Conservation (phyloP, 805 yeast species). For the Spathaspora passalidarum region DNA sequence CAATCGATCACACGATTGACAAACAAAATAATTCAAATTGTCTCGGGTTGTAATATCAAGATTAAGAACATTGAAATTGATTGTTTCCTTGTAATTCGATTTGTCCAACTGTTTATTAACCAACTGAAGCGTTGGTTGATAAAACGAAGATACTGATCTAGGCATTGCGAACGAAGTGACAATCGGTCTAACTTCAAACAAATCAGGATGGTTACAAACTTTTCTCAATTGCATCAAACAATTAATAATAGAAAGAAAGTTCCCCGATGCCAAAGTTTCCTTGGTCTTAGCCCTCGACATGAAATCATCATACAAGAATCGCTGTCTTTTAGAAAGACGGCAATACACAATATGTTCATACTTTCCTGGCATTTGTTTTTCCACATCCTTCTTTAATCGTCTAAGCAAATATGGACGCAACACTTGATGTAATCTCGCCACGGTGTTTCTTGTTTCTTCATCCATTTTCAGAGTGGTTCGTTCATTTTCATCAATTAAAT, state of each 20-base stretch:
- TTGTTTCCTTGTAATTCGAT: constrained; percentile 14
- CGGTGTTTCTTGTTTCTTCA: constrained; percentile 79
- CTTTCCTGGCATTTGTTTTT: constrained; percentile 98
- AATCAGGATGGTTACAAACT: constrained; percentile 94
- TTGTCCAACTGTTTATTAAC: constrained; percentile 20
- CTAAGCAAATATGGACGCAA: constrained; percentile 88
- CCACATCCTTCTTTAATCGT: constrained; percentile 93
- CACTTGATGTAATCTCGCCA: constrained; percentile 86
- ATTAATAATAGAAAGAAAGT: constrained; percentile 89
- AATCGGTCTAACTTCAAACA: constrained; percentile 94
- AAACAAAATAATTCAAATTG: constrained; percentile 42
- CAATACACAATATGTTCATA: constrained; percentile 94
- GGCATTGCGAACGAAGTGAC: constrained; percentile 83
- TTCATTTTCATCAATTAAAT: constrained; percentile 40
- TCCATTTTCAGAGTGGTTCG: constrained; percentile 45
- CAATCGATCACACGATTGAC: constrained; percentile 40
- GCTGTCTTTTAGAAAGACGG: constrained; percentile 85
- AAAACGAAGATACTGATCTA: constrained; percentile 55
- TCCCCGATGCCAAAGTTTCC: constrained; percentile 91
- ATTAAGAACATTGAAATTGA: constrained; percentile 60
- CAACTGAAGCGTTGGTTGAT: constrained; percentile 37
- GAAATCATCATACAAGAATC: constrained; percentile 91
- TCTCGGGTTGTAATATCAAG: constrained; percentile 52
- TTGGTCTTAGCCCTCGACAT: constrained; percentile 95
- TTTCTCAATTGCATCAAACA: constrained; percentile 97